phyloP scores from a whole-genome alignment of 345 rosid species.

The Garcia nutans region DNA sequence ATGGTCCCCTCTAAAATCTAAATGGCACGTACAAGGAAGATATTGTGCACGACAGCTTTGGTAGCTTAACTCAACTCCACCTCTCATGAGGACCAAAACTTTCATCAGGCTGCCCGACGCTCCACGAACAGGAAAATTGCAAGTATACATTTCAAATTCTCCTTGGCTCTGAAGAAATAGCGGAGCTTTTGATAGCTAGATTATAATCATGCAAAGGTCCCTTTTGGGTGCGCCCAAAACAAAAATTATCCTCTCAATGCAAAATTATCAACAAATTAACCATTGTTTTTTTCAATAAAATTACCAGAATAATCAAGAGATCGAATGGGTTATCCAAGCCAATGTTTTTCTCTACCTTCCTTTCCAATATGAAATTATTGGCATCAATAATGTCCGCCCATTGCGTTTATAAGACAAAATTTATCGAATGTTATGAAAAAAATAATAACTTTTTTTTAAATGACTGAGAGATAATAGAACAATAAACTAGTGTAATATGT shows the following conservation, averaged over 20 bases:
- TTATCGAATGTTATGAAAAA: not conserved
- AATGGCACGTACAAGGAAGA: slow-evolving; percentile 12
- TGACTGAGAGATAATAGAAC: not conserved
- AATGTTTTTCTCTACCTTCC: not conserved
- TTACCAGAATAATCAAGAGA: too few relatives aligned
- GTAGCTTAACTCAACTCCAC: slow-evolving; percentile 9
- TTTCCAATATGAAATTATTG: not conserved
- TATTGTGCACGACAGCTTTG: slow-evolving; percentile 5
- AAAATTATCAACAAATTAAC: not conserved
- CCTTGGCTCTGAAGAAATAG: not conserved
- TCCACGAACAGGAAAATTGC: not conserved
- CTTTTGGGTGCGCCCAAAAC: too few relatives aligned
- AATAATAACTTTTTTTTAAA: not conserved
- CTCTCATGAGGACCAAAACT: not conserved
- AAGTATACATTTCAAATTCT: not conserved
- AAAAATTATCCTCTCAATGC: not conserved
- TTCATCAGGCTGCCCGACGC: not conserved
- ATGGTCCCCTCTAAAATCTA: slow-evolving; percentile 8
- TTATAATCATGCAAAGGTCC: not conserved
- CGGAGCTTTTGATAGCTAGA: not conserved
- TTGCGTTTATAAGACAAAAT: not conserved
- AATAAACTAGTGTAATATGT: not conserved
- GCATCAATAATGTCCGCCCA: slow-evolving; percentile 2
- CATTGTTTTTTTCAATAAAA: not conserved
- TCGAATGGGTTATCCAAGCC: not conserved